Conservation (phyloP, 768 basidiomycete species). For the Myochromella boudieri region DNA sequence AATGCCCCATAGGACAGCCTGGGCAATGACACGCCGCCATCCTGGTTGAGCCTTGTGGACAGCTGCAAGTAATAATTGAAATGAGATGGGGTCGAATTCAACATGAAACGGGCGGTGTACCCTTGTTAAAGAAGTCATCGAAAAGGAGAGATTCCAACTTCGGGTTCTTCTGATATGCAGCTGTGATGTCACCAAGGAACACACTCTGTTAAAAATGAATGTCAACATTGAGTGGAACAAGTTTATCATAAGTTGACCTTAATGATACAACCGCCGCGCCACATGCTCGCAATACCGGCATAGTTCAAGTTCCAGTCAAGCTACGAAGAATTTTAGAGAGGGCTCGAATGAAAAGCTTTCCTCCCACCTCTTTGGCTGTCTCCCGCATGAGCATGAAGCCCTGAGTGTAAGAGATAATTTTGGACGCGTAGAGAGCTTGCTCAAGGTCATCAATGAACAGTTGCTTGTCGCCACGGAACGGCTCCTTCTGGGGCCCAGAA, state of each 20-base stretch:
- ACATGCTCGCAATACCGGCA: slow-evolving; percentile 97
- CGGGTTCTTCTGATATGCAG: slow-evolving; percentile 84
- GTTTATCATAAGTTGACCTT: slow-evolving; percentile 48
- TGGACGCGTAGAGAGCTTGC: slow-evolving; percentile 98
- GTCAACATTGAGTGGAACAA: not conserved
- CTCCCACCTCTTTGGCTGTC: slow-evolving; percentile 84
- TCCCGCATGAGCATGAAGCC: slow-evolving; percentile 99
- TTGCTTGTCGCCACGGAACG: slow-evolving; percentile 97
- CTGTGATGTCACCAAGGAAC: slow-evolving; percentile 90
- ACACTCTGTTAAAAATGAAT: slow-evolving; percentile 56
- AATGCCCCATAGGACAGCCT: slow-evolving; percentile 96
- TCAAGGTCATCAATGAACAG: slow-evolving; percentile 99
- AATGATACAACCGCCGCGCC: slow-evolving; percentile 99
- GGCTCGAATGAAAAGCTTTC: not conserved
- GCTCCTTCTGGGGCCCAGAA: slow-evolving; percentile 86
- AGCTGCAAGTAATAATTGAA: slow-evolving; percentile 41
- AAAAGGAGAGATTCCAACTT: slow-evolving; percentile 91
- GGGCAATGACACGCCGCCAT: slow-evolving; percentile 96
- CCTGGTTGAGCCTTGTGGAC: slow-evolving; percentile 94
- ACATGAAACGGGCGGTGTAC: slow-evolving; percentile 32
- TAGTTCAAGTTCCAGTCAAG: slow-evolving; percentile 93
- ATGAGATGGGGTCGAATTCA: not conserved
- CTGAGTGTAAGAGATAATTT: slow-evolving; percentile 99
- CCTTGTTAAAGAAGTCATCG: slow-evolving; percentile 97
- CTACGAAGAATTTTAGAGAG: slow-evolving; percentile 30